A percentile compares a stretch with the other conserved stretches of the same genome.
phyloP scores from a whole-genome alignment of 2,329 filamentous ascomycete species.

The Arthrinium phaeospermum region DNA sequence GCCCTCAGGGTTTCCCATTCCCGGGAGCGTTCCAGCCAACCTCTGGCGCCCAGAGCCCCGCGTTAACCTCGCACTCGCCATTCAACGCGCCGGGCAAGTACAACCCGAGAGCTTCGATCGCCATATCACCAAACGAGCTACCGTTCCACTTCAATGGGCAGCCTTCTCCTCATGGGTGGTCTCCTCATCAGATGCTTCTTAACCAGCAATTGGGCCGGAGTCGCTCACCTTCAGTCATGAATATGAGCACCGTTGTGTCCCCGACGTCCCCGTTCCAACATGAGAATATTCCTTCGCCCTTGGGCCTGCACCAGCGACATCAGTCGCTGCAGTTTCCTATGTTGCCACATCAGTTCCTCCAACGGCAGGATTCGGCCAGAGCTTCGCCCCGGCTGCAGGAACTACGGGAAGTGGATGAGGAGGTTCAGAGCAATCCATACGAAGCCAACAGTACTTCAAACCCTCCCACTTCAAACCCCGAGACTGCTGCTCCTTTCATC shows the following conservation, averaged over 20 bases:
- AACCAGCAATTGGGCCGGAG: conserved; percentile 59
- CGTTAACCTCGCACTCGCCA: conserved; percentile 72
- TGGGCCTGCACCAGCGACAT: conserved; percentile 55
- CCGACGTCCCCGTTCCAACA: conserved; percentile 68
- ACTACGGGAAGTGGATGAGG: conserved; percentile 76
- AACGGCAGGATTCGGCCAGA: conserved; percentile 58
- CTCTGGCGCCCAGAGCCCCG: conserved; percentile 67
- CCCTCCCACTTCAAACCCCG: conserved; percentile 33
- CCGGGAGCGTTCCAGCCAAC: conserved; percentile 63
- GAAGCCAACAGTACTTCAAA: conserved; percentile 54
- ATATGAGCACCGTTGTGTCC: conserved; percentile 62
- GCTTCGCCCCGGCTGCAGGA: conserved; percentile 71
- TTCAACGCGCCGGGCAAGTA: conserved; percentile 65
- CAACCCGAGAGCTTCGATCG: conserved; percentile 76
- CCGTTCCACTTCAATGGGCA: conserved; percentile 71
- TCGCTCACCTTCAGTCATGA: conserved; percentile 69
- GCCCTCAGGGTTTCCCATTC: conserved; percentile 62
- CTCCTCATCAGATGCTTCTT: conserved; percentile 55
- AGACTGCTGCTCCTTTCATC: conserved; percentile 42
- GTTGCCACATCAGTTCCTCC: conserved; percentile 61
- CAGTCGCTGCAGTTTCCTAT: conserved; percentile 65
- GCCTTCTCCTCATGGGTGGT: conserved; percentile 65
- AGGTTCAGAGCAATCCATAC: conserved; percentile 48
- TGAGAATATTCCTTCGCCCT: conserved; percentile 52
- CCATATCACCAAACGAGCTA: conserved; percentile 64